A percentile compares a stretch with the other conserved stretches of the same genome.
phyloP scores from a whole-genome alignment of 225 moss, liverwort and hornwort genomes.

The Ulota crispa region DNA sequence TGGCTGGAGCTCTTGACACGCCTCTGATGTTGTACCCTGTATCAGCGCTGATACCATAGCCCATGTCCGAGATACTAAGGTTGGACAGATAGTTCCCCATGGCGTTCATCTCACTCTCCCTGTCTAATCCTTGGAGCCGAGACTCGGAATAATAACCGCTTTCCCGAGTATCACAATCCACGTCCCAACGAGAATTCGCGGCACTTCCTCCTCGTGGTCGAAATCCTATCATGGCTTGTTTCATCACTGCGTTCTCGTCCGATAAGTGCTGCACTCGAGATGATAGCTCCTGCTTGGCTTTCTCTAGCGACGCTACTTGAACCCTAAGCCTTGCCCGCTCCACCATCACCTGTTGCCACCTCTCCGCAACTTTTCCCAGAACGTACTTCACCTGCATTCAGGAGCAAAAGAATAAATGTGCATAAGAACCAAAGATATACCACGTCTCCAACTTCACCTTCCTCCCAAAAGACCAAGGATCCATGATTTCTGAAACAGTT shows the following conservation, averaged over 20 bases:
- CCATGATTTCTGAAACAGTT: not conserved
- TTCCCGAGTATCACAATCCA: conserved; percentile 62
- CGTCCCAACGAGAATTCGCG: conserved; percentile 65
- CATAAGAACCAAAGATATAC: not conserved
- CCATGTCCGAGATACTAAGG: conserved; percentile 61
- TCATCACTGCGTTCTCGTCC: conserved; percentile 79
- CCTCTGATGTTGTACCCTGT: conserved; percentile 53
- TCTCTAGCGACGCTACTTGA: conserved; percentile 87
- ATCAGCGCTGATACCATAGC: conserved; percentile 49
- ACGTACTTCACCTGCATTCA: conserved; percentile 81
- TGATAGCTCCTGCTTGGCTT: conserved; percentile 75
- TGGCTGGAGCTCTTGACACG: conserved; percentile 70
- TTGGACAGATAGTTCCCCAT: conserved; percentile 63
- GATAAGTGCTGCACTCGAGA: conserved; percentile 70
- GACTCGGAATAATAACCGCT: conserved; percentile 48
- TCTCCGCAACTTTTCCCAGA: conserved; percentile 84
- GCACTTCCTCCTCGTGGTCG: conserved; percentile 57
- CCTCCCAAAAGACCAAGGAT: no score
- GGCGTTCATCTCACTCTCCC: conserved; percentile 70
- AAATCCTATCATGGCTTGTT: conserved; percentile 66
- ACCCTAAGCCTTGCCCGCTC: conserved; percentile 91
- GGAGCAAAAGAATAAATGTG: not conserved
- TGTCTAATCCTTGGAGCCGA: conserved; percentile 63
- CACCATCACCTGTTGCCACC: conserved; percentile 98
- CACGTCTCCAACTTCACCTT: not conserved